Percentiles rank a stretch among this genome's conserved stretches.
These are phyloP conservation scores for Gamsiella multidivaricata DNA, from an alignment of 192 early-diverging fungal species.

Conservation along the genomic window DNA sequence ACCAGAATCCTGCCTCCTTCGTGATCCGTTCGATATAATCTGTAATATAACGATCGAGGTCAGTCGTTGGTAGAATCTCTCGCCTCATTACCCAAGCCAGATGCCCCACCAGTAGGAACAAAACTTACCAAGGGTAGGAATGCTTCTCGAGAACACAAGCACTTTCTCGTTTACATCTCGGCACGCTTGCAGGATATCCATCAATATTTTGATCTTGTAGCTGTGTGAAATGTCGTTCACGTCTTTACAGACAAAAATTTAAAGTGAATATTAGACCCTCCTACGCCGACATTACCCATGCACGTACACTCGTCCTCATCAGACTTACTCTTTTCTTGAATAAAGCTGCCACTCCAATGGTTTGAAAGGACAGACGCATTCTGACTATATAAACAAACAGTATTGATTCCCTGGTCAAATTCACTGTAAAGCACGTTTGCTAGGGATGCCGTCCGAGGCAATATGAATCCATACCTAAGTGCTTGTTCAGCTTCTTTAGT, in stretches of 20 bases:
- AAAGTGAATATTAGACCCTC: neutral
- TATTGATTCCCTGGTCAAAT: too few species aligned
- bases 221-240: constrained; percentile 43
- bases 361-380: constrained; percentile 5
- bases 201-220: constrained; percentile 64
- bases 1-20: neutral
- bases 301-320: too few species aligned
- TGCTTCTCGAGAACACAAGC: constrained; percentile 77
- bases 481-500: constrained; percentile 12
- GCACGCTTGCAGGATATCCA: constrained; percentile 66
- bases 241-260: constrained; percentile 17
- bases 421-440: too few species aligned
- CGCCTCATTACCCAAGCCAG: too few species aligned
- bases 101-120: neutral
- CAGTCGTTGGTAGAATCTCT: too few species aligned
- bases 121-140: constrained; percentile 71
- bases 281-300: too few species aligned
- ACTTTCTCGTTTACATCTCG: constrained; percentile 69
- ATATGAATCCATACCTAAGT: constrained; percentile 8
- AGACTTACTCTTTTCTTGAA: constrained; percentile 18
- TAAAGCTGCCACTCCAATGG: constrained; percentile 13
- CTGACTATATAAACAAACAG: constrained; percentile 9
- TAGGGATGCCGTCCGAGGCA: neutral
- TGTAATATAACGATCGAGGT: neutral
- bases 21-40: constrained; percentile 36